Evolutionary conservation across 2,329 filamentous ascomycete genomes (phyloP).

Genomic region (Colletotrichum sp.): DNA sequence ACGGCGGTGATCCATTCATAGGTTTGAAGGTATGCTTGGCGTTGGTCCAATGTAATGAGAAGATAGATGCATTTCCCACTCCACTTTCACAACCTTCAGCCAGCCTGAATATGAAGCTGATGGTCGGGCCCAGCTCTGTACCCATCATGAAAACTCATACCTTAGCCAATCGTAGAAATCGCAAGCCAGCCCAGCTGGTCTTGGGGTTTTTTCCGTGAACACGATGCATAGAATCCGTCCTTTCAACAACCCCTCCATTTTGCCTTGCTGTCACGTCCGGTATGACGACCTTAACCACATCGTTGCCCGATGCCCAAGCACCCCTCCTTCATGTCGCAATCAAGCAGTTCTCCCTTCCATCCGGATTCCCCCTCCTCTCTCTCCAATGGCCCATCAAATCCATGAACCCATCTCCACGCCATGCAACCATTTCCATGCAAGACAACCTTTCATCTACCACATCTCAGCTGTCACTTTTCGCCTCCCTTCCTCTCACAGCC

Average conservation of each 20-base stretch:
- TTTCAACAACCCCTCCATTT: background rate
- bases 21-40: background rate
- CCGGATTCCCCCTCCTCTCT: background rate
- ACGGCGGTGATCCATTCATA: background rate
- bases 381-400: background rate
- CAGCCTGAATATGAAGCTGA: background rate
- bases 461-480: background rate
- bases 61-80: background rate
- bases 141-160: background rate
- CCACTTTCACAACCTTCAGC: background rate
- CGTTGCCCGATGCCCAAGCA: background rate
- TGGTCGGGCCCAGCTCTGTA: rapidly evolving
- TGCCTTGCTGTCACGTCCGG: background rate
- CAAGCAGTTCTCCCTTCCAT: background rate
- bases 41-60: background rate
- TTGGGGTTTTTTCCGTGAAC: background rate
- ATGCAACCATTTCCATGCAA: background rate
- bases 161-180: background rate
- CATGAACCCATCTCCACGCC: background rate
- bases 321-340: background rate
- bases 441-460: background rate
- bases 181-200: background rate
- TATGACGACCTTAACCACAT: background rate
- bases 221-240: background rate
- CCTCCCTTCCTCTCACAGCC: background rate